Conservation (phyloP, 1,284 basidiomycete genomes). For the Leccinum holopus region DNA sequence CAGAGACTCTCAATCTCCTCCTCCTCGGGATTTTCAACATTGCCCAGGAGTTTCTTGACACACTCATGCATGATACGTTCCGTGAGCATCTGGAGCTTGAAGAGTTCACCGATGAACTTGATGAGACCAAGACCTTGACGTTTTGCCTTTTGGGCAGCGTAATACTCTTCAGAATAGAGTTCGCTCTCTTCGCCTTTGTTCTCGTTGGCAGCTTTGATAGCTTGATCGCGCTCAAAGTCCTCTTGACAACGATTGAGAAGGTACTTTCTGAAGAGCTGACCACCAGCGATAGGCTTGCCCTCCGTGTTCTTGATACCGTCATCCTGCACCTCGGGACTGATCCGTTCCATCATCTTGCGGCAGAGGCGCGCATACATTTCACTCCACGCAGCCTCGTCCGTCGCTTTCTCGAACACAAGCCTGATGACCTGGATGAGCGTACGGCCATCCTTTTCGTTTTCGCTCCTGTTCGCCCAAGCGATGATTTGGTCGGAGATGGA, state of each 20-base stretch:
- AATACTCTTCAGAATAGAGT: constrained; percentile 95
- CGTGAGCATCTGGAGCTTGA: constrained; percentile 94
- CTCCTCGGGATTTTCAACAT: constrained; percentile 93
- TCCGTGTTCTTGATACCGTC: constrained; percentile 76
- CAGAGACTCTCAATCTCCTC: constrained; percentile 97
- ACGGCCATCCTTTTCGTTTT: constrained; percentile 89
- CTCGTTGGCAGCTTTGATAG: constrained; percentile 61
- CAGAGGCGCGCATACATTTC: constrained; percentile 97
- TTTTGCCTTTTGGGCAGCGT: constrained; percentile 95
- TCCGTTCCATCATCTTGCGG: constrained; percentile 89
- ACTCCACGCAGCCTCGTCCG: constrained; percentile 92
- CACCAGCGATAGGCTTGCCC: constrained; percentile 85
- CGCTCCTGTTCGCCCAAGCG: constrained; percentile 91
- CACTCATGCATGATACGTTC: constrained; percentile 97
- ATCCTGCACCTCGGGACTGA: constrained; percentile 85
- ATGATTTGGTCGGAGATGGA: constrained; percentile 93
- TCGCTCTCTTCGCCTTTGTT: constrained; percentile 56
- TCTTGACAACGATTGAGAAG: constrained; percentile 91
- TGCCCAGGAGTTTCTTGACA: constrained; percentile 90
- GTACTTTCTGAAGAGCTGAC: constrained; percentile 94
- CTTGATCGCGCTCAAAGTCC: constrained; percentile 85
- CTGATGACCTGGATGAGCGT: constrained; percentile 95
- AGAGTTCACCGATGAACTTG: constrained; percentile 97
- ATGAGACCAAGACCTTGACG: constrained; percentile 95
- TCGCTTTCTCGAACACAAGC: constrained; percentile 96